phyloP scores from a whole-genome alignment of 768 basidiomycete species.

The Hysterangium stoloniferum region DNA sequence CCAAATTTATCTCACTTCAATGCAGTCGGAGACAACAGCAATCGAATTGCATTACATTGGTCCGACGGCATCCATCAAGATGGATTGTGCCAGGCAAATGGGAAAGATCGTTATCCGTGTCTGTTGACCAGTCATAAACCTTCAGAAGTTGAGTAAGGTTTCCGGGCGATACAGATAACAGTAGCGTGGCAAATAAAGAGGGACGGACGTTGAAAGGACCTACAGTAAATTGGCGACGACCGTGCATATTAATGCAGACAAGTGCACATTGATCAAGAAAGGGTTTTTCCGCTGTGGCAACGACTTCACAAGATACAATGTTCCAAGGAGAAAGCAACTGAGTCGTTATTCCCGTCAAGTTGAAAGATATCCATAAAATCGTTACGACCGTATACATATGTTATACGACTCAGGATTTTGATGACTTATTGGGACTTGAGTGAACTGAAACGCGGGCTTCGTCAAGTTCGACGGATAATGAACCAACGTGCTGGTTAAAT shows the following conservation, averaged over 20 bases:
- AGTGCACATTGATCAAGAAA: constrained; percentile 1
- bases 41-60: too few relatives aligned
- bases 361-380: background rate
- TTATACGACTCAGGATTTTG: too few relatives aligned
- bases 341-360: background rate
- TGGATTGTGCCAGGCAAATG: background rate
- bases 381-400: too few relatives aligned
- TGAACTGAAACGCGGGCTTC: too few relatives aligned
- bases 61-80: background rate
- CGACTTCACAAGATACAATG: background rate
- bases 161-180: too few relatives aligned
- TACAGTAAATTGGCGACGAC: background rate
- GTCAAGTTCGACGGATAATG: too few relatives aligned
- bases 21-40: too few relatives aligned
- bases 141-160: background rate
- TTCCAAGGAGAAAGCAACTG: background rate
- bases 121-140: constrained; percentile 4
- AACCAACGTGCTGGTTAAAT: too few relatives aligned
- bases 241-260: background rate
- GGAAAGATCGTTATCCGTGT: background rate
- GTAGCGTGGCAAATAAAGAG: too few relatives aligned
- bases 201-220: too few relatives aligned
- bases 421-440: too few relatives aligned
- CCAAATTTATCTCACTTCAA: too few relatives aligned
- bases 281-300: background rate